Base-by-base conservation (phyloP, 352 stramenopile species). In the Phytophthora quininea region DNA sequence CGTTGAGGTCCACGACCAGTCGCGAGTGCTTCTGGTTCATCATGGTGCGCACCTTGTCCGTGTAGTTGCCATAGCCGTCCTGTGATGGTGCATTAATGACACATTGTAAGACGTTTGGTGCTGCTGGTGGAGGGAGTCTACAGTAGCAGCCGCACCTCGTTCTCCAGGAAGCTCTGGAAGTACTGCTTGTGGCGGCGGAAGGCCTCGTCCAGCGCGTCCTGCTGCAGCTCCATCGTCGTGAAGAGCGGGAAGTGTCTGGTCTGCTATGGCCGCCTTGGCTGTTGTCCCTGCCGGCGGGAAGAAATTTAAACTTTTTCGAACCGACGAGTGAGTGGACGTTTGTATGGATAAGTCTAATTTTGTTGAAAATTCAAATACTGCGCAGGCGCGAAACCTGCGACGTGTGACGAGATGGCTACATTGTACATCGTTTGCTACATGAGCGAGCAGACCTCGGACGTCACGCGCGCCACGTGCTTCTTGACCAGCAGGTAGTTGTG, bases 151-250 rank as follows among this genome's bases (percentile, higher is more conserved):
- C 82, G 67, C 60, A 92, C 88, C 38, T 95, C 85, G 54, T 89
- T 92, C 58, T 84, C 76, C 9, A 96, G 65, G 54, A 95, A 96
- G 54, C 83, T 65, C 64, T 90, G 80, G 65, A 96, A 96, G 76
- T 96, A 96, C 70, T 90, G 91, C 65, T 96, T 93, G 78, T 96
- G 80, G 56, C 88, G 86, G 52, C 87, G 86, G 67, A 93, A 93
- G 55, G 84, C 84, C 67, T 96, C 88, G 70, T 96, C 88, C 61
- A 92, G 69, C 59, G 84, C 84, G 65, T 94, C 86, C 71, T 94
- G 86, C 69, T 92, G 85, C 67, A 93, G 79, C 54, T 92, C 86
- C 84, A 92, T 92, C 52, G 73, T 54, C 52, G 32, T 40, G 19
- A 51, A 35, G 32, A 24, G 32, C 9, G 30, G 27, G 47, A 37